Percentiles rank a stretch among this genome's conserved stretches.
These are phyloP conservation scores for Chaetomium globosum DNA, from an alignment of 2,329 filamentous ascomycete genomes.

Conservation along the genomic window DNA sequence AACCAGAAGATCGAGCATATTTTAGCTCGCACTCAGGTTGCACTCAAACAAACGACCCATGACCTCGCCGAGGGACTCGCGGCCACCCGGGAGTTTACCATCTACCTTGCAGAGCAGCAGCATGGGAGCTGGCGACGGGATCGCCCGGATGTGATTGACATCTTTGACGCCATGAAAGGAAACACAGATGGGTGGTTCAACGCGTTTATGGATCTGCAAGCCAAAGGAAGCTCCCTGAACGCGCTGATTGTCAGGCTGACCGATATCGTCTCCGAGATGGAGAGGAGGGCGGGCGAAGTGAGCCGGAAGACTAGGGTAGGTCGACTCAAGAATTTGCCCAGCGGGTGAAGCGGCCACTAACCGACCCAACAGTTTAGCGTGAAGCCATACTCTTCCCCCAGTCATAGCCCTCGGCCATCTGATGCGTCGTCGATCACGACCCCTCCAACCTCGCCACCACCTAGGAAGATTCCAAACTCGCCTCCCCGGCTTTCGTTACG, in stretches of 20 bases:
- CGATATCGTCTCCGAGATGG: slow-evolving; percentile 80
- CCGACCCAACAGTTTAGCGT: slow-evolving; percentile 37
- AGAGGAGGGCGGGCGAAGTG: slow-evolving; percentile 79
- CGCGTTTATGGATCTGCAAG: slow-evolving; percentile 75
- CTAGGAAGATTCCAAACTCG: slow-evolving; percentile 32
- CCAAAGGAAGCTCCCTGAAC: slow-evolving; percentile 70
- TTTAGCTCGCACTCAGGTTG: slow-evolving; percentile 72
- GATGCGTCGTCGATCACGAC: slow-evolving; percentile 35
- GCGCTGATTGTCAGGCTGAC: slow-evolving; percentile 71
- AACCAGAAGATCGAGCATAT: slow-evolving; percentile 93
- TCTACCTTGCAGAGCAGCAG: slow-evolving; percentile 71
- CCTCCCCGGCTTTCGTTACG: slow-evolving; percentile 37
- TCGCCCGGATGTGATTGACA: slow-evolving; percentile 65
- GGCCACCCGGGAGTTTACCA: slow-evolving; percentile 73
- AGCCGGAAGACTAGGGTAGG: slow-evolving; percentile 76
- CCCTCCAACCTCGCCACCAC: slow-evolving; percentile 33
- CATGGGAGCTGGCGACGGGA: slow-evolving; percentile 63
- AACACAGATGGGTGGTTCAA: slow-evolving; percentile 90
- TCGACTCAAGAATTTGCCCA: background rate
- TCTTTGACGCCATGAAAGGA: slow-evolving; percentile 87
- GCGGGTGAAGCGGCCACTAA: slow-evolving; percentile 13
- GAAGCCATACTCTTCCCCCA: slow-evolving; percentile 37
- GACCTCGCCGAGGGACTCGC: slow-evolving; percentile 79
- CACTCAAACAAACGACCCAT: slow-evolving; percentile 74
- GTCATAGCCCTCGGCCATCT: slow-evolving; percentile 34